A percentile compares a stretch with the other conserved stretches of the same genome.
Conservation (phyloP, 2,329 filamentous ascomycete genomes). For the Bipolaris cookei region DNA sequence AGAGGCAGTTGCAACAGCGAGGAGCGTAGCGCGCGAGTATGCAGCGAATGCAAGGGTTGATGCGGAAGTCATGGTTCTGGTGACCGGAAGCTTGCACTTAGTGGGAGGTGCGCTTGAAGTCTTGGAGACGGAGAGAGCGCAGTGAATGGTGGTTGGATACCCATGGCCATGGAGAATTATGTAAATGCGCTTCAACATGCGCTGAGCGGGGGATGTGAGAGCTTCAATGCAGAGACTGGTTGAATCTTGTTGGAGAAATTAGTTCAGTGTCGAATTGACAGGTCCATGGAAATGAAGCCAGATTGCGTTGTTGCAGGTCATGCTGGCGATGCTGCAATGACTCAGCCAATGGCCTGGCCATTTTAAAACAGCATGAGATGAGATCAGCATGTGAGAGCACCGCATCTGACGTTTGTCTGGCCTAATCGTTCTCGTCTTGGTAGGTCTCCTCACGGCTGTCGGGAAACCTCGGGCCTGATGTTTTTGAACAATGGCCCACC, state of each 20-base stretch:
- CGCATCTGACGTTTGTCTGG: neutral
- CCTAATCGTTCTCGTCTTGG: neutral
- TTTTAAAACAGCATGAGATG: neutral
- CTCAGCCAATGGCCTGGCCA: neutral
- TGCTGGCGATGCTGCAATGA: neutral
- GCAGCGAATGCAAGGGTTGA: conserved; percentile 33
- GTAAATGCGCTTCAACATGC: conserved; percentile 32
- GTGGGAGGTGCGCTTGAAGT: conserved; percentile 80
- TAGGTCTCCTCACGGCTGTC: neutral
- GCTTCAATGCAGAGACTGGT: neutral
- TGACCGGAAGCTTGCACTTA: conserved; percentile 84
- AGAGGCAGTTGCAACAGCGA: conserved; percentile 68
- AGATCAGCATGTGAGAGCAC: neutral
- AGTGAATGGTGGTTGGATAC: conserved; percentile 22
- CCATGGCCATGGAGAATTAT: conserved; percentile 16
- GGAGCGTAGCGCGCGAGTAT: conserved; percentile 47
- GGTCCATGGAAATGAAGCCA: neutral
- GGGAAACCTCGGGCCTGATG: conserved; percentile 16
- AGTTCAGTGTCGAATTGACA: neutral
- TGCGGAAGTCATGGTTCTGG: conserved; percentile 66
- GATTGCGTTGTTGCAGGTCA: too few relatives aligned
- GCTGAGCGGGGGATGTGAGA: neutral
- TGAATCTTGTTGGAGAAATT: neutral
- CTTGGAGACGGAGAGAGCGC: conserved; percentile 58
- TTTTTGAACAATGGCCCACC: conserved; percentile 1